A percentile compares a stretch with the other conserved stretches of the same genome.
These are phyloP conservation scores for Alternaria burnsii DNA, from an alignment of 2,329 filamentous ascomycete genomes.

Conservation along the genomic window DNA sequence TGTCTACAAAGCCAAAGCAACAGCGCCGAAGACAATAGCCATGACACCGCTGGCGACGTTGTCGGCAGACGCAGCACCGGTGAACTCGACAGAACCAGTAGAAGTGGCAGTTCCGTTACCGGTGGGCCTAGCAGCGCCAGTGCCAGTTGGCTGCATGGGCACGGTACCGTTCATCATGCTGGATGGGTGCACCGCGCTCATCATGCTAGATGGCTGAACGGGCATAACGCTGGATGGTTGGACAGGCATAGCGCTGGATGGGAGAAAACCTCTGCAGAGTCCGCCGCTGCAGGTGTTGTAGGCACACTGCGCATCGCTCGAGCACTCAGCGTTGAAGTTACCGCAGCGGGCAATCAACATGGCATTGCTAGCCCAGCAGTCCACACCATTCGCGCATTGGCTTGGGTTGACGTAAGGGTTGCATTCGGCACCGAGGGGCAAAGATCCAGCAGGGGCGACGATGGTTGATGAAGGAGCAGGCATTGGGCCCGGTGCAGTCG, in stretches of 20 bases:
- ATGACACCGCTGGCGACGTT: constrained; percentile 18
- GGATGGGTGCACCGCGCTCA: neutral
- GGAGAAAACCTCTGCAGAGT: constrained; percentile 24
- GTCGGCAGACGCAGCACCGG: constrained; percentile 25
- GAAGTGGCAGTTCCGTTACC: constrained; percentile 6
- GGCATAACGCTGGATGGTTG: neutral
- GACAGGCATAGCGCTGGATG: constrained; percentile 4
- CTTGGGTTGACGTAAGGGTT: constrained; percentile 1
- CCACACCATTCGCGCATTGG: constrained; percentile 20
- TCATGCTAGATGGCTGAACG: neutral
- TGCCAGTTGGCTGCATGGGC: constrained; percentile 8
- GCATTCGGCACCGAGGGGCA: constrained; percentile 29
- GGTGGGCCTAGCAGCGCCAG: constrained; percentile 9
- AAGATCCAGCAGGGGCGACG: constrained; percentile 21
- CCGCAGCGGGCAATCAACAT: constrained; percentile 22
- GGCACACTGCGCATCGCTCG: constrained; percentile 24
- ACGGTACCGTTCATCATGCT: constrained; percentile 14
- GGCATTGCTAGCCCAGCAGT: constrained; percentile 29
- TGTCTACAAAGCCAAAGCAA: constrained; percentile 23
- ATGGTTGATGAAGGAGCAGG: constrained; percentile 22
- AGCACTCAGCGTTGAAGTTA: constrained; percentile 30
- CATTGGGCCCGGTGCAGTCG: constrained; percentile 4
- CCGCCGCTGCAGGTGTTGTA: constrained; percentile 27
- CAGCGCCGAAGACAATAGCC: constrained; percentile 20
- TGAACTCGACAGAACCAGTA: constrained; percentile 7